phyloP scores from a whole-genome alignment of 2,329 filamentous ascomycete species.

The Pestalotiopsis sp. region DNA sequence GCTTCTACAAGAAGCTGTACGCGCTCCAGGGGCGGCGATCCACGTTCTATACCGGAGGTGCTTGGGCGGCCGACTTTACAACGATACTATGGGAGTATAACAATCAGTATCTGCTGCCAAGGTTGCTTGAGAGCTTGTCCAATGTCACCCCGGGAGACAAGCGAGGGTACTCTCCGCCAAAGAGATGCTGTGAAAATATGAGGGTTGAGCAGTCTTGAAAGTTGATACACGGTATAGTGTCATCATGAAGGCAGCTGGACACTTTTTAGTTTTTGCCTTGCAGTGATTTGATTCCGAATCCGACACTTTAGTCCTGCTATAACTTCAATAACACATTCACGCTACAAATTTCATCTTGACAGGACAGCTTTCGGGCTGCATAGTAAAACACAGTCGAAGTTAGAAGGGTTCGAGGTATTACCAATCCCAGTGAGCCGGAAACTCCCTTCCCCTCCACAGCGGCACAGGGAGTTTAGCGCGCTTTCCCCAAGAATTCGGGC shows the following conservation, averaged over 20 bases:
- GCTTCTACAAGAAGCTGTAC: slow-evolving; percentile 38
- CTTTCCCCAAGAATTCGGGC: not conserved
- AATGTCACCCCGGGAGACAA: not conserved
- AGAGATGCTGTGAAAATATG: too few relatives aligned
- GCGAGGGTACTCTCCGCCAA: not conserved
- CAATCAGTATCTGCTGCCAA: slow-evolving; percentile 29
- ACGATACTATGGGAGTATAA: slow-evolving; percentile 36
- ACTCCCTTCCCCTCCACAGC: not conserved
- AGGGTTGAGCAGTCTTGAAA: too few relatives aligned
- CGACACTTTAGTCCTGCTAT: not conserved
- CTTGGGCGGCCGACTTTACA: slow-evolving; percentile 34
- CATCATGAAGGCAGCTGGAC: not conserved
- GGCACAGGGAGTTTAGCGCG: not conserved
- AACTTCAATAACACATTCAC: not conserved
- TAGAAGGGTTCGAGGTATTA: not conserved
- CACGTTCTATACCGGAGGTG: slow-evolving; percentile 43
- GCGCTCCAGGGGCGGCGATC: slow-evolving; percentile 38
- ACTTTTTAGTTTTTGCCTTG: not conserved
- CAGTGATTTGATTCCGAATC: not conserved
- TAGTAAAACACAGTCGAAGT: too few relatives aligned
- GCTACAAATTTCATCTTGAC: too few relatives aligned
- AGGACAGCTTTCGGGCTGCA: too few relatives aligned
- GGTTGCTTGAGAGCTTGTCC: slow-evolving; percentile 21
- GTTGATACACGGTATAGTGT: not conserved
- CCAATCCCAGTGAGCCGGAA: not conserved